Evolutionary conservation across 495 filamentous ascomycete genomes (phyloP), one percentile per base, ranked within the genome.

Genomic region (Glarea lozoyensis): DNA sequence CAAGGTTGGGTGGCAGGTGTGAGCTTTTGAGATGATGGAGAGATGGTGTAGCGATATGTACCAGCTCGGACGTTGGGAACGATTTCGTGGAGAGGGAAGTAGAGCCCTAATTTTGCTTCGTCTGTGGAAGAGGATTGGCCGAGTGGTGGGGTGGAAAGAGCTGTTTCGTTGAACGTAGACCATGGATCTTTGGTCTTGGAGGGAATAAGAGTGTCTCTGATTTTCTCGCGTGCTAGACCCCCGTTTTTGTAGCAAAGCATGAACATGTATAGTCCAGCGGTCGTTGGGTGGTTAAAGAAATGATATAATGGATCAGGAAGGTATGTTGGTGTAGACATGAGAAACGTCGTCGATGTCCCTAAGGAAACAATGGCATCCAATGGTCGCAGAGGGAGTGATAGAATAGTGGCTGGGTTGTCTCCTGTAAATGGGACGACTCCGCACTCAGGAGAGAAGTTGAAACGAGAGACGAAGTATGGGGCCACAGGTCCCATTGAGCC

Each of bases 211-310:
- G 62, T 70, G 57, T 98, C 84, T 22, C 90, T 81, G 43, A 95
- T 73, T 37, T 84, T 76, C 58, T 98, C 92, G 33, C 92, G 85
- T 0, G 92, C 92, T 0, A 97, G 75, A 1, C 86, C 86, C 45
- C 92, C 92, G 66, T 98, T 98, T 63, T 96, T 96, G 70, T 97
- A 98, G 69, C 92, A 98, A 21, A 98, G 82, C 92, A 98, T 98
- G 64, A 98, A 98, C 89, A 98, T 88, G 65, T 87, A 86, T 31
- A 90, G 69, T 2, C 82, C 82, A 4, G 78, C 65, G 0, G 83
- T 88, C 22, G 87, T 88, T 1, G 85, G 85, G 62, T 92, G 84
- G 63, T 90, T 86, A 70, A 94, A 86, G 67, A 89, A 85, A 66
- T 94, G 87, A 25, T 86, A 87, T 13, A 82, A 76, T 1, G 86